phyloP scores from a whole-genome alignment of 257 asterid species.

The Solanum chiquidenum region DNA sequence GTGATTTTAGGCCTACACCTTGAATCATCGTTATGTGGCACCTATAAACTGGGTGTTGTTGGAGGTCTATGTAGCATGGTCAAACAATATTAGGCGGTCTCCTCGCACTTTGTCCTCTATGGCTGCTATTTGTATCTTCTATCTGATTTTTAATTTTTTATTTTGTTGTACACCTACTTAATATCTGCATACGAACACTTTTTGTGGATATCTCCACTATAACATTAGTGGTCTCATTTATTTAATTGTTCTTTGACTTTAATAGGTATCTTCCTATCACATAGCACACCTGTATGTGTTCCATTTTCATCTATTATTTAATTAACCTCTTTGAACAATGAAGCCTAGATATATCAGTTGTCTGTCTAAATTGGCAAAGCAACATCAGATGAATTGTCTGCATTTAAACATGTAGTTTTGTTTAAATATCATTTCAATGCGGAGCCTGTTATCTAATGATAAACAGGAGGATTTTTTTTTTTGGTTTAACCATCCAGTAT shows the following conservation, averaged over 20 bases:
- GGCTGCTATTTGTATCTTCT: background rate
- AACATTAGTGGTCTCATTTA: background rate
- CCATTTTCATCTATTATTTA: background rate
- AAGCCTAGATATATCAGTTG: background rate
- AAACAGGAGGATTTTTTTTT: background rate
- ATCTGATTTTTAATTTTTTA: background rate
- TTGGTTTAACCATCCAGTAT: background rate
- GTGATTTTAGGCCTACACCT: background rate
- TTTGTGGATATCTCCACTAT: background rate
- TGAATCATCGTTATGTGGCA: background rate
- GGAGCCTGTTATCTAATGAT: background rate
- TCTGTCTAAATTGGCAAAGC: background rate
- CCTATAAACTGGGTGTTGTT: background rate
- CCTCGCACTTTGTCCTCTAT: background rate
- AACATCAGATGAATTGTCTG: background rate
- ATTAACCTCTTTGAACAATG: background rate
- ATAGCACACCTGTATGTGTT: background rate
- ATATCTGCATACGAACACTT: background rate
- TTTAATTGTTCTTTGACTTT: background rate
- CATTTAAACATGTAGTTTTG: background rate
- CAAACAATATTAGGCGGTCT: background rate
- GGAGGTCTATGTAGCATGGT: background rate
- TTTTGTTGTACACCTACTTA: background rate
- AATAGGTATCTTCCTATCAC: background rate
- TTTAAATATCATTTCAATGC: background rate